Evolutionary conservation across 352 stramenopile species (phyloP), one percentile per base, ranked within the genome.

Genomic region (Pythium diclinum): DNA sequence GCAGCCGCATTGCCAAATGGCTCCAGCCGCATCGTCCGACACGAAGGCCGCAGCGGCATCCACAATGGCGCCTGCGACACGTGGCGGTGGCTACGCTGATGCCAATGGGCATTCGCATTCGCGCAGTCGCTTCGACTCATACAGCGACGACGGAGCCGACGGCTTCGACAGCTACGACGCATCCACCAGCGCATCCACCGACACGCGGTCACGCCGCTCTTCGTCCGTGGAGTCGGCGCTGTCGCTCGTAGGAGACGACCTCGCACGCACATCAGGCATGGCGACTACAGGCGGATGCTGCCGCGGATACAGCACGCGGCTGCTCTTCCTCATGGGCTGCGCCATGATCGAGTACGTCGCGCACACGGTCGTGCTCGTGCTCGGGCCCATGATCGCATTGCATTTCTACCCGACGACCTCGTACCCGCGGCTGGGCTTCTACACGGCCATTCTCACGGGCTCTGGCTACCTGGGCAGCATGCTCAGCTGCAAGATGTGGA

Each of bases 301-400:
- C 56, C 63, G 78, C 44, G 80, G 83, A 60, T 85, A 88, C 56
- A 91, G 85, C 60, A 78, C 79, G 46, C 81, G 83, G 5, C 75
- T 93, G 66, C 66, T 93, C 28, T 91, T 91, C 72, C 85, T 93
- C 66, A 88, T 88, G 69, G 81, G 71, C 25, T 91, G 81, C 53
- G 82, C 81, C 23, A 85, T 89, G 74, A 87, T 91, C 68, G 85
- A 93, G 63, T 91, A 91, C 56, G 75, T 88, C 17, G 71, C 79
- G 32, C 82, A 91, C 63, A 87, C 79, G 9, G 82, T 91, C 38
- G 69, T 93, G 61, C 72, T 93, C 52, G 62, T 85, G 61, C 63
- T 91, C 38, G 79, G 77, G 19, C 85, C 85, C 19, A 87, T 91
- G 78, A 73, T 93, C 55, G 82, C 73, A 52, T 67, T 91, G 67